These are phyloP conservation scores for Carex parvula DNA, from an alignment of 176 grass and related monocot species.

Conservation along the genomic window DNA sequence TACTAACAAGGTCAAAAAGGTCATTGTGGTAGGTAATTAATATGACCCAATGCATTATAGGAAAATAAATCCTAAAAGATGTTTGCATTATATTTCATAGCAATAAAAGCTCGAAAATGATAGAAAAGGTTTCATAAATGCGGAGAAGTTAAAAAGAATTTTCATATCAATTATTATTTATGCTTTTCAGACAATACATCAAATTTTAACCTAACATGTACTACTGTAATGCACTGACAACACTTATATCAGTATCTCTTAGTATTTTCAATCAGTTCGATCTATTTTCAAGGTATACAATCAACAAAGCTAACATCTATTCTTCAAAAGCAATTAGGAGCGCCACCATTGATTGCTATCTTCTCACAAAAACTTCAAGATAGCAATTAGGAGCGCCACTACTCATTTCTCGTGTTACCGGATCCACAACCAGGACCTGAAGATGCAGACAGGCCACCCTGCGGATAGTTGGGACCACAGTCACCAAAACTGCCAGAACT, in stretches of 20 bases:
- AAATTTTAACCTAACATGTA: not conserved
- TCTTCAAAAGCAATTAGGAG: not conserved
- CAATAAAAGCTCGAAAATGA: not conserved
- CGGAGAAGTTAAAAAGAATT: no score
- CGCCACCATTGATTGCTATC: not conserved
- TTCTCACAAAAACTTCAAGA: not conserved
- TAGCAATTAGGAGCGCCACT: conserved; percentile 29
- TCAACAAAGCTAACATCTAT: not conserved
- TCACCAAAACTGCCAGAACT: conserved; percentile 47
- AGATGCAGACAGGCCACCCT: conserved; percentile 55
- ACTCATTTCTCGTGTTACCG: conserved; percentile 50
- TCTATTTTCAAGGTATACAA: not conserved
- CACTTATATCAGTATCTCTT: not conserved
- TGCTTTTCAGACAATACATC: not conserved
- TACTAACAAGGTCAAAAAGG: no score
- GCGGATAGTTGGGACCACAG: conserved; percentile 53
- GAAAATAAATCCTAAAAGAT: no score
- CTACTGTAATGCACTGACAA: not conserved
- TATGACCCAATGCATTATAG: no score
- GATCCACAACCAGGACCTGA: conserved; percentile 58
- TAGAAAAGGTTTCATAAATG: no score
- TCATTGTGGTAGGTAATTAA: no score
- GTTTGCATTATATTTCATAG: not conserved
- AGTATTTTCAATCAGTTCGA: not conserved
- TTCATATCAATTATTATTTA: not conserved